phyloP scores from a whole-genome alignment of 1,139 yeast species.

The Pichia norvegensis region DNA sequence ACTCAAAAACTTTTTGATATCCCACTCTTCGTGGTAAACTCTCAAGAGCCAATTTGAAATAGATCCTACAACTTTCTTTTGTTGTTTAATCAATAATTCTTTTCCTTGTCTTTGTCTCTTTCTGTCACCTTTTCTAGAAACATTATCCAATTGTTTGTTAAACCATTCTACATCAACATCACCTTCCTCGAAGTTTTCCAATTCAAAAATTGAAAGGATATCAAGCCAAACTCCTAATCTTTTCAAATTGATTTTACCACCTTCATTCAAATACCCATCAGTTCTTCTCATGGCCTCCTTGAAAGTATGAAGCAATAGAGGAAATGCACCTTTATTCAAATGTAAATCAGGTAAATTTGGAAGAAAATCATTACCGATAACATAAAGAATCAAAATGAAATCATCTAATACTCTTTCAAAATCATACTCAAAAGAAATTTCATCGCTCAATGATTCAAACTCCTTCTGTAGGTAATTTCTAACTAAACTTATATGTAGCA shows the following conservation, averaged over 20 bases:
- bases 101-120: conserved; percentile 62
- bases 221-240: conserved; percentile 72
- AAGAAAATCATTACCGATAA: conserved; percentile 95
- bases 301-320: conserved; percentile 78
- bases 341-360: conserved; percentile 96
- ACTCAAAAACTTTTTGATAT: conserved; percentile 28
- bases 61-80: conserved; percentile 54
- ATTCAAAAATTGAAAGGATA: conserved; percentile 59
- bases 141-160: conserved; percentile 71
- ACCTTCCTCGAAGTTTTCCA: conserved; percentile 70
- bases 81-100: conserved; percentile 59
- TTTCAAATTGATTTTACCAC: conserved; percentile 69
- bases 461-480: conserved; percentile 89
- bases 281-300: conserved; percentile 65
- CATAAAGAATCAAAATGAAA: conserved; percentile 84
- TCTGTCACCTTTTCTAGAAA: conserved; percentile 65
- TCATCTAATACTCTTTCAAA: conserved; percentile 91
- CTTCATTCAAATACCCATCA: conserved; percentile 81
- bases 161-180: conserved; percentile 91
- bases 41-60: conserved; percentile 66
- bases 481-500: conserved; percentile 77
- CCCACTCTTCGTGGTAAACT: conserved; percentile 28
- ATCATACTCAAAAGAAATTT: conserved; percentile 58
- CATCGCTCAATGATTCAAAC: conserved; percentile 60
- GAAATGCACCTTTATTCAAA: conserved; percentile 93